Conservation (phyloP, 768 basidiomycete species). For the Suillus weaverae region DNA sequence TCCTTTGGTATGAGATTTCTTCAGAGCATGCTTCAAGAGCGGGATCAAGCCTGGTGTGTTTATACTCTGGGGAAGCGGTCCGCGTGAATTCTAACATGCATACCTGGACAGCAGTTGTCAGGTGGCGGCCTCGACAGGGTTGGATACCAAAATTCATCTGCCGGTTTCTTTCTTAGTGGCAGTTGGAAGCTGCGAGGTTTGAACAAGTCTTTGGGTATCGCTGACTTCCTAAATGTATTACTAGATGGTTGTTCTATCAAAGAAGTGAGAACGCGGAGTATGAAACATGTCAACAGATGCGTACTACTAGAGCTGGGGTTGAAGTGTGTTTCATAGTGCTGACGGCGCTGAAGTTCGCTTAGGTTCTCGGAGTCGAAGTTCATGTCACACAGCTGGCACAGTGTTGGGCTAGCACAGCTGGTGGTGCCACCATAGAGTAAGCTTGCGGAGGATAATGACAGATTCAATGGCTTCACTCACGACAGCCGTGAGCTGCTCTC, state of each 20-base stretch:
- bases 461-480: slow-evolving; percentile 8
- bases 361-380: slow-evolving; percentile 46
- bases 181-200: slow-evolving; percentile 4
- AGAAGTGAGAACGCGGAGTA: not conserved
- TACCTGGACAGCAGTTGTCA: slow-evolving; percentile 65
- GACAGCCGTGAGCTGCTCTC: slow-evolving; percentile 4
- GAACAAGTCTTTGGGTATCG: slow-evolving; percentile 6
- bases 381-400: slow-evolving; percentile 53
- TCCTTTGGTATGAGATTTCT: slow-evolving; percentile 50
- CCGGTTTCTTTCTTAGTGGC: slow-evolving; percentile 18
- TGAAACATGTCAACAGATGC: not conserved
- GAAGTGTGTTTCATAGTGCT: slow-evolving; percentile 59
- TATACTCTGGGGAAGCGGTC: slow-evolving; percentile 10
- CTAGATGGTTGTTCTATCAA: slow-evolving; percentile 15
- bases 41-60: slow-evolving; percentile 57
- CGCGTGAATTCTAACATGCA: not conserved
- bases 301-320: slow-evolving; percentile 14
- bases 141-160: slow-evolving; percentile 69
- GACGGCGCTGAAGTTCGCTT: slow-evolving; percentile 39
- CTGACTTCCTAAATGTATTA: slow-evolving; percentile 17
- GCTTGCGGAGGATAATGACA: not conserved
- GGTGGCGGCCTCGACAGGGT: slow-evolving; percentile 45
- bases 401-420: slow-evolving; percentile 17
- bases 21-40: slow-evolving; percentile 56
- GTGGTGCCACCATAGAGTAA: slow-evolving; percentile 1